These are phyloP conservation scores for Alternaria novae-zelandiae DNA, from an alignment of 2,329 filamentous ascomycete species.

Conservation along the genomic window DNA sequence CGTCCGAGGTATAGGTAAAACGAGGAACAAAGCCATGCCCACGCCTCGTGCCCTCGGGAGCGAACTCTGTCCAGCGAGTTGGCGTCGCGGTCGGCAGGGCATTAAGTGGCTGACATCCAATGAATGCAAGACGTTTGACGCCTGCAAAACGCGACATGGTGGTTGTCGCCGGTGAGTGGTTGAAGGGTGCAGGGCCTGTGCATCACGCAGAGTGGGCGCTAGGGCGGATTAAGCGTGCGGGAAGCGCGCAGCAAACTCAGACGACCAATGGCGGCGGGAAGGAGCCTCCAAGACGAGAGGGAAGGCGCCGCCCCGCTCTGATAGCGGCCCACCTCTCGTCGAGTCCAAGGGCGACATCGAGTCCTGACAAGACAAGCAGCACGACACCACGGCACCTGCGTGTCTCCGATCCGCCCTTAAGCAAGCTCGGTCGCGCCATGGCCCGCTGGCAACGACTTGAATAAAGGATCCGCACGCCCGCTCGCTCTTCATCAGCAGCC, in stretches of 20 bases:
- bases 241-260: constrained; percentile 23
- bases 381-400: background rate
- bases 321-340: constrained; percentile 12
- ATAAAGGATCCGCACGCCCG: constrained; percentile 20
- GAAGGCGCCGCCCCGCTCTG: constrained; percentile 29
- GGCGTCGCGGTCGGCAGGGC: constrained; percentile 25
- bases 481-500: constrained; percentile 16
- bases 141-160: constrained; percentile 36
- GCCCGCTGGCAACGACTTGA: background rate
- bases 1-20: constrained; percentile 14
- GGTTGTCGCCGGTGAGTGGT: constrained; percentile 35
- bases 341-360: constrained; percentile 22
- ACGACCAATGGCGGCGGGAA: constrained; percentile 28
- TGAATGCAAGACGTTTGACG: constrained; percentile 38
- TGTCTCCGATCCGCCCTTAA: background rate
- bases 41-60: constrained; percentile 27
- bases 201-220: constrained; percentile 27
- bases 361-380: constrained; percentile 14
- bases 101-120: constrained; percentile 27
- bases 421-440: too few species aligned
- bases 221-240: constrained; percentile 26
- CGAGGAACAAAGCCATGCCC: constrained; percentile 18
- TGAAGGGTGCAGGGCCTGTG: constrained; percentile 23
- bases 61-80: constrained; percentile 24
- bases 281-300: constrained; percentile 15